Base-by-base conservation (phyloP, 768 basidiomycete genomes). In the Termitomyces sp. region DNA sequence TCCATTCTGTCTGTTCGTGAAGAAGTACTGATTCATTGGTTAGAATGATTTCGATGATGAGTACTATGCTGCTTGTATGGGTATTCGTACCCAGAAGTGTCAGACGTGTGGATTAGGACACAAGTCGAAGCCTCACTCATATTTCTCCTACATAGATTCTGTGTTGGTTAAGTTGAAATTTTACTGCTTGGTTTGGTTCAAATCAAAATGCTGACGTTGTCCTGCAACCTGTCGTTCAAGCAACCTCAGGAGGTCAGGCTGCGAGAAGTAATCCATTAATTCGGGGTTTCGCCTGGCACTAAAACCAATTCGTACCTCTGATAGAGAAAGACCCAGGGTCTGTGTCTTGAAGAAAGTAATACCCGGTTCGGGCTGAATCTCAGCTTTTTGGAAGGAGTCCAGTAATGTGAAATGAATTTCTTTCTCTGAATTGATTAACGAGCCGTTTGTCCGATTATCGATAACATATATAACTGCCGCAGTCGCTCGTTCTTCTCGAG, bases 1-100 rank as follows among this genome's bases (percentile, higher is more conserved):
- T 26, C 18, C 2, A 5, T 40, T 22, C 13, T 34, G 3, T 13
- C 4, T 22, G 27, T 27, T 34, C 16, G 4, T 18, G 18, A 32
- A 33, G 47, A 33, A 33, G 8, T 24, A 5, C 22, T 50, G 55
- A 27, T n/a, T 39, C 26, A 32, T 48, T 36, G n/a, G 6, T 27
- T 30, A 69, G 65, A 63, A 64, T 70, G 68, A 62, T 70, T 2
- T 53, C 65, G 14, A 69, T 69, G 69, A 65, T 69, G 64, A 58
- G 60, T 24, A 58, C 55, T 14, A 65, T 70, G 67, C 42, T 70
- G 30, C 34, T 62, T 45, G 59, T 66, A 8, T 68, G 66, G 67
- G 54, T 63, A 10, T 62, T 68, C 32, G 64, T 70, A 2, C 69
- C 69, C n/a, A 59, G 33, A 32, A 46, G 45, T 33, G 56, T 47